Base-by-base conservation (phyloP, 345 rosid genomes). In the Hibiscus tridactylites region DNA sequence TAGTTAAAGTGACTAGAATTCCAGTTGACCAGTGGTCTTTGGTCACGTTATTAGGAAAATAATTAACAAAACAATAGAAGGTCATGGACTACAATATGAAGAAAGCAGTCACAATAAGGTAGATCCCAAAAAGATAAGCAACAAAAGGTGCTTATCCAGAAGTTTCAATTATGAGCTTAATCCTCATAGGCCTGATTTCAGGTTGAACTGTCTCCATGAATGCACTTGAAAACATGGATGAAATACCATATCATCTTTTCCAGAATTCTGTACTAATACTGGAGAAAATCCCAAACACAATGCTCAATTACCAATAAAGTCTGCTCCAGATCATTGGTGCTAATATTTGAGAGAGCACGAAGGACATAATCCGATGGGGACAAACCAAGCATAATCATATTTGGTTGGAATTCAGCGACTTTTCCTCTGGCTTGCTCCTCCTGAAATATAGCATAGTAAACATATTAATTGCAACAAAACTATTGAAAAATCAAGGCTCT, bases 261-360 rank as follows among this genome's bases (percentile, higher is more conserved):
- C 33, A 11, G 28, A 46, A 26, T 65, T 33, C n/a, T 0, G 4
- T 44, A 19, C 52, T 39, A 42, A 31, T 5, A 24, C 35, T 35
- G 21, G 44, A 50, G n/a, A 66, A 65, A 74, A 71, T n/a, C 7
- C 11, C 56, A 5, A 6, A 33, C 15, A 56, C 2, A 53, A 46
- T 21, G 53, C 59, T 60, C 17, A 68, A 71, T 71, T 85, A 95
- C 99, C 98, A 95, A 83, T 69, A 90, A 84, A 52, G 92, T 82
- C 88, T 90, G 92, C 83, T 92, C 98, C 73, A 95, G 86, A 80
- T 92, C 94, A 81, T 89, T 95, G 67, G 89, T 83, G 74, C 75
- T 91, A 59, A 92, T 91, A 57, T 77, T 84, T 29, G 98, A 87
- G 72, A 92, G 79, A 50, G 91, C 87, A 58, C 74, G 85, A 46